Base-by-base conservation (phyloP, 2,329 filamentous ascomycete genomes). In the Alternaria dauci region DNA sequence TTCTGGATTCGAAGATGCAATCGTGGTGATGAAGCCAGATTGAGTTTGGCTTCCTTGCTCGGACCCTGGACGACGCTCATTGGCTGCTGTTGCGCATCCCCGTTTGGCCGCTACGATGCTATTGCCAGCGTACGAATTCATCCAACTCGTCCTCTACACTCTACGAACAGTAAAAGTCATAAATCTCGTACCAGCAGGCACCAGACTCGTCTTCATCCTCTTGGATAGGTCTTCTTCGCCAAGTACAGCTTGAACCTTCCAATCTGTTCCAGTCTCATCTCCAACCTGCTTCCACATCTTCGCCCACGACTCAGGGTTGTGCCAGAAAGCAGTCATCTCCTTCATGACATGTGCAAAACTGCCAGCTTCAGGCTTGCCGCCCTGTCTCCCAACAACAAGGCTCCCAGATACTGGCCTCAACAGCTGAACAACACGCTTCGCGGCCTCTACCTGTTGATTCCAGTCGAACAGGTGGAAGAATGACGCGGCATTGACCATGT, bases 391-490 rank as follows among this genome's bases (percentile, higher is more conserved):
- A 44, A 82, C 61, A 5, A 82, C 58, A 26, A 83, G 55, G 11
- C 72, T 72, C 16, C 73, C 78, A 36, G 73, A 61, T 39, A 69
- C 65, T 52, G 70, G 68, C 55, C 73, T 79, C 53, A 81, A 48
- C 16, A 82, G 57, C 26, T 66, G 55, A 12, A 77, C 65, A 1
- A 78, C 63, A 5, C 68, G 65, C 54, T 76, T 76, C 12, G 73
- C 73, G n/a, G 75, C 73, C 46, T 73, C 66, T 11, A 80, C 61
- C 60, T 83, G 81, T 8, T 71, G 69, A 1, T 80, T 76, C 66
- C 71, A 80, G 32, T 74, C 71, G 62, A 82, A 83, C 8, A 83
- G 70, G 52, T 83, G 82, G 43, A 84, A 77, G 67, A 83, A 80
- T 0, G 78, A 78, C 0, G 74, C 74, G 2, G 81, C 72, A 34